Base-by-base conservation (phyloP, 306 rosid genomes). In the Cucumis melo region DNA sequence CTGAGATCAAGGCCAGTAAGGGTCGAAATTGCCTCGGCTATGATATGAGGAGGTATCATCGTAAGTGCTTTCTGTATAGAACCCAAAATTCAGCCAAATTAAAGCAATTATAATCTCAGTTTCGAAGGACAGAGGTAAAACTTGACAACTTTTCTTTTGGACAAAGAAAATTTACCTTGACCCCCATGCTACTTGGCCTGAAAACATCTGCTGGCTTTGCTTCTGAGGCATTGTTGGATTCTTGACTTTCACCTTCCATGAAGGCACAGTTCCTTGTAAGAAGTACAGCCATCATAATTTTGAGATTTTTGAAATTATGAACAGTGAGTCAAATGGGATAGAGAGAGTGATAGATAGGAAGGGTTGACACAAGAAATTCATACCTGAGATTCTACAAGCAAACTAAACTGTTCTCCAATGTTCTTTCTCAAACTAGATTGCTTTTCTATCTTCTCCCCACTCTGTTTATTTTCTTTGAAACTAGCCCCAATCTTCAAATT, bases 131-230 rank as follows among this genome's bases (percentile, higher is more conserved):
- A 11, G 21, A 38, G 24, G 11, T 23, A 53, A 56, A 56, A 66
- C n/a, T 46, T 73, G 8, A 48, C 14, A 72, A 15, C 24, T 29
- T 73, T 3, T 50, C 10, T 48, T 27, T 44, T 53, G 17, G 7
- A 71, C 11, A 34, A 27, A 41, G 32, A 68, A 29, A 17, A 19
- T 38, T 51, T 81, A 93, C 98, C 98, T 93, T 91, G 10, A 93
- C 29, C 57, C 90, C 89, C 98, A 91, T 81, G 68, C 97, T 89
- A 87, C 80, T 89, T 83, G 98, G 89, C 75, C 89, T 91, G 79
- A 87, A 75, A 62, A 87, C 87, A 29, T 86, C 97, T 60, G 81
- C 14, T 81, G 88, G 78, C 78, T 82, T 91, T 72, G 82, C 86
- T 36, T 80, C 73, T 42, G 88, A 84, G 78, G 77, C 83, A 80